phyloP scores from a whole-genome alignment of 257 asterid species.

The Jasminum sambac region DNA sequence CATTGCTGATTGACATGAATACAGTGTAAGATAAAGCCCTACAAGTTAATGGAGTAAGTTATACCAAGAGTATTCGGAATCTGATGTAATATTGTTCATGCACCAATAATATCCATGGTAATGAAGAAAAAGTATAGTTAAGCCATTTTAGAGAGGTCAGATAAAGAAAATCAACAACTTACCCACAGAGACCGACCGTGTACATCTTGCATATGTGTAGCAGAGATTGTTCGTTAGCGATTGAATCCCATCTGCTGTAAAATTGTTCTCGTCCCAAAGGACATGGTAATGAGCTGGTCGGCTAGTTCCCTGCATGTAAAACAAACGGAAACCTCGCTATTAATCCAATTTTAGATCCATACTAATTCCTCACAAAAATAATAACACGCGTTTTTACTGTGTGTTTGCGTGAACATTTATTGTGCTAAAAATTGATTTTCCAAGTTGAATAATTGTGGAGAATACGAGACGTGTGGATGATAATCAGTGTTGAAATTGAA shows the following conservation, averaged over 20 bases:
- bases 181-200: slow-evolving; percentile 97
- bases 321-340: neutral
- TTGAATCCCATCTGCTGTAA: slow-evolving; percentile 94
- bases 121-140: neutral
- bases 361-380: too few relatives aligned
- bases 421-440: too few relatives aligned
- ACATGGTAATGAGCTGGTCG: slow-evolving; percentile 99
- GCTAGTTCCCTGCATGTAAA: slow-evolving; percentile 73
- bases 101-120: neutral
- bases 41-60: too few relatives aligned
- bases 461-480: too few relatives aligned
- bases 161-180: slow-evolving; percentile 28
- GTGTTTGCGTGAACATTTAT: too few relatives aligned
- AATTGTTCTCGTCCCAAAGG: slow-evolving; percentile 96
- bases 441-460: too few relatives aligned
- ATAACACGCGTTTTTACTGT: too few relatives aligned
- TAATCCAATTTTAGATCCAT: slow-evolving; percentile 4
- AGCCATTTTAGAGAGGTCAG: neutral
- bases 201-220: slow-evolving; percentile 95
- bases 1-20: too few relatives aligned
- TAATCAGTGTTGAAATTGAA: too few relatives aligned
- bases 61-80: neutral
- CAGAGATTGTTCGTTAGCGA: slow-evolving; percentile 94
- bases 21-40: too few relatives aligned
- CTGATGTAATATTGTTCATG: neutral